phyloP scores from a whole-genome alignment of 192 early-diverging fungal genomes.

The Mortierella hygrophila region DNA sequence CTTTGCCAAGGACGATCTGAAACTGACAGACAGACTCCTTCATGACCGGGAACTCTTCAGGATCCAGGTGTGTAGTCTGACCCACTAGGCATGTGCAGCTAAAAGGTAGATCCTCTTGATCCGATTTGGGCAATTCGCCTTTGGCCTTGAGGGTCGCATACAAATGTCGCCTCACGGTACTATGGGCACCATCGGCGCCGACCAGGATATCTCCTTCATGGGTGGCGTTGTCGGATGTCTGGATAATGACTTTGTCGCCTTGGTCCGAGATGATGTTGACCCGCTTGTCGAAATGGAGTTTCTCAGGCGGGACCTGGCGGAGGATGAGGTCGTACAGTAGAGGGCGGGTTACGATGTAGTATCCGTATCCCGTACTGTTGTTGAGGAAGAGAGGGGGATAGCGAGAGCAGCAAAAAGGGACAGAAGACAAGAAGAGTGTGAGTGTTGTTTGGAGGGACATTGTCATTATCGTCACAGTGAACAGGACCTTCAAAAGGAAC shows the following conservation, averaged over 20 bases:
- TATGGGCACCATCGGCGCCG: slow-evolving; percentile 19
- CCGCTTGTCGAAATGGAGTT: background rate
- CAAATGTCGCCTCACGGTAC: background rate
- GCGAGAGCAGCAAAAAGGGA: background rate
- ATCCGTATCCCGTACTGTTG: background rate
- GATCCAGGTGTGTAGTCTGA: background rate
- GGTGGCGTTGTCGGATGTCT: slow-evolving; percentile 1
- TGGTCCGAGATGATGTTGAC: background rate
- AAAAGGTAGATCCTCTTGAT: background rate
- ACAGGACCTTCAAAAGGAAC: no score
- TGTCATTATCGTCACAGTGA: no score
- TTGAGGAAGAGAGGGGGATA: background rate
- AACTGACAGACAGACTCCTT: background rate
- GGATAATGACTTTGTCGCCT: background rate
- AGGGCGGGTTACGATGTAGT: background rate
- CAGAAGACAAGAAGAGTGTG: background rate
- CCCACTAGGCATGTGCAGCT: slow-evolving; percentile 13
- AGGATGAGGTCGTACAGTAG: background rate
- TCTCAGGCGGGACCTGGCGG: background rate
- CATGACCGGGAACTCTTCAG: slow-evolving; percentile 4
- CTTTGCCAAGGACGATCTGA: slow-evolving; percentile 5
- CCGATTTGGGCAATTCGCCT: background rate
- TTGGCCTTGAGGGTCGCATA: background rate
- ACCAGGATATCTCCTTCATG: slow-evolving; percentile 17
- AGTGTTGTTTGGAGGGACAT: no score